These are phyloP conservation scores for Ascocoryne sarcoides DNA, from an alignment of 2,329 filamentous ascomycete genomes.

Conservation along the genomic window DNA sequence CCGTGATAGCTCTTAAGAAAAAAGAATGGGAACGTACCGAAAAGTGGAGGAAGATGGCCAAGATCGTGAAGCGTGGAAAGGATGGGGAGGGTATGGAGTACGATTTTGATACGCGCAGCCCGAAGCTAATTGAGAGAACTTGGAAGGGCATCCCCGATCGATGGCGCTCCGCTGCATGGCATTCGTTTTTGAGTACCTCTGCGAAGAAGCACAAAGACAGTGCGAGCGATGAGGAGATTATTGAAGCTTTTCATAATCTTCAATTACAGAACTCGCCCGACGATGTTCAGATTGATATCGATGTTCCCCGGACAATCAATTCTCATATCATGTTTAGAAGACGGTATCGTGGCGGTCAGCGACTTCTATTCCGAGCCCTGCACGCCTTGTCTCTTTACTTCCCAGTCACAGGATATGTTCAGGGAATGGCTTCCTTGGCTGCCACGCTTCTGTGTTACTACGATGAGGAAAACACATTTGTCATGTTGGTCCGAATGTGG, in stretches of 20 bases:
- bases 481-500: constrained; percentile 96
- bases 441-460: constrained; percentile 94
- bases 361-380: constrained; percentile 83
- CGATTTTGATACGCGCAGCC: constrained; percentile 72
- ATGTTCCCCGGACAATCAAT: constrained; percentile 90
- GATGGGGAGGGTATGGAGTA: constrained; percentile 52
- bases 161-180: constrained; percentile 91
- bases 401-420: constrained; percentile 86
- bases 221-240: constrained; percentile 61
- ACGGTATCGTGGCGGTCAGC: constrained; percentile 85
- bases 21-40: constrained; percentile 56
- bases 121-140: constrained; percentile 82
- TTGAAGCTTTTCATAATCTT: constrained; percentile 62
- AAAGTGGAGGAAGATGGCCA: constrained; percentile 62
- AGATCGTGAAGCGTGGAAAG: constrained; percentile 40
- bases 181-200: constrained; percentile 76
- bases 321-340: constrained; percentile 95
- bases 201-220: constrained; percentile 56
- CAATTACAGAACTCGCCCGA: constrained; percentile 71
- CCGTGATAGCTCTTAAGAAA: constrained; percentile 47
- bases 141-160: constrained; percentile 98
- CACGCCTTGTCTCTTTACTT: constrained; percentile 89
- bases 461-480: constrained; percentile 87
- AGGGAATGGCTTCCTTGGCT: constrained; percentile 92
- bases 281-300: constrained; percentile 93